Percentiles rank a stretch among this genome's conserved stretches.
phyloP scores from a whole-genome alignment of 352 stramenopile genomes.

The Phytophthora pinifolia region DNA sequence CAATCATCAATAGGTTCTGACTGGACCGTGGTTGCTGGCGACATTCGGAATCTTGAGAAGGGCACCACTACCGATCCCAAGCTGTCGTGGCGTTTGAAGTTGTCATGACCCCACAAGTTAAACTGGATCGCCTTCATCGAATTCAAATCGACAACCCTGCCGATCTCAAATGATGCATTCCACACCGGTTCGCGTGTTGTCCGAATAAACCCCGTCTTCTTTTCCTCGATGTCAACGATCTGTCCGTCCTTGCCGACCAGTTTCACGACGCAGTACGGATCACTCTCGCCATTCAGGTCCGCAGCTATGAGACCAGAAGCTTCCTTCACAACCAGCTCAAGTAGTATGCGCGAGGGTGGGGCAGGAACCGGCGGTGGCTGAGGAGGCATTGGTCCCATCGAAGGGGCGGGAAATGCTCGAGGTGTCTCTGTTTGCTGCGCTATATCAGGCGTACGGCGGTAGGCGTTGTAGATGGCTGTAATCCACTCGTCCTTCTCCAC shows the following conservation, averaged over 20 bases:
- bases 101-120: constrained; percentile 65
- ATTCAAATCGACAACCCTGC: constrained; percentile 50
- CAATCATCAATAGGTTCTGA: constrained; percentile 65
- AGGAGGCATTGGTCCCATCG: constrained; percentile 5
- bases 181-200: constrained; percentile 56
- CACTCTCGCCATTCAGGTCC: constrained; percentile 67
- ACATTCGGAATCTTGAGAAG: constrained; percentile 65
- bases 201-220: constrained; percentile 52
- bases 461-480: constrained; percentile 54
- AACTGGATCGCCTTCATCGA: constrained; percentile 58
- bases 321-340: constrained; percentile 55
- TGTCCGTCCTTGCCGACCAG: constrained; percentile 62
- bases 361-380: constrained; percentile 13
- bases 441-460: constrained; percentile 45
- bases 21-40: constrained; percentile 50
- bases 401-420: not conserved
- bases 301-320: constrained; percentile 51
- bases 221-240: constrained; percentile 54
- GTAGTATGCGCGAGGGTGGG: constrained; percentile 35
- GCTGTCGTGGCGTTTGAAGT: constrained; percentile 45
- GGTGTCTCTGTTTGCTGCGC: constrained; percentile 9
- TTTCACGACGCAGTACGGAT: constrained; percentile 70
- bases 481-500: constrained; percentile 65
- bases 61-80: constrained; percentile 62
- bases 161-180: constrained; percentile 53